phyloP scores from a whole-genome alignment of 371 early-diverging fungal species.

The Basidiobolus meristosporus region DNA sequence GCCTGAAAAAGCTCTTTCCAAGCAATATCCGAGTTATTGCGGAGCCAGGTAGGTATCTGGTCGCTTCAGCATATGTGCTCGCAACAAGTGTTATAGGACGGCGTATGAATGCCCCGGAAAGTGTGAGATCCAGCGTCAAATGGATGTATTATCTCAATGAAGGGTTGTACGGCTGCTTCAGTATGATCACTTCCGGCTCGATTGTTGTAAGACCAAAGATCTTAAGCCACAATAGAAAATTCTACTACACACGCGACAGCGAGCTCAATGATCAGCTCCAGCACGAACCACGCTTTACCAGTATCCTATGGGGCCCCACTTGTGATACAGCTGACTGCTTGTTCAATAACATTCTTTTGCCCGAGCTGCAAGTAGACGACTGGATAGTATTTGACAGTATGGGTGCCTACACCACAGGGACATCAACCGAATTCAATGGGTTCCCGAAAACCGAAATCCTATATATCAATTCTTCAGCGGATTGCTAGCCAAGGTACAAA shows the following conservation, averaged over 20 bases:
- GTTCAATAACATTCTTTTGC: slow-evolving; percentile 39
- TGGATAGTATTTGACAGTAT: slow-evolving; percentile 90
- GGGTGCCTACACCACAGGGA: slow-evolving; percentile 92
- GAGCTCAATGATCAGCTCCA: slow-evolving; percentile 1
- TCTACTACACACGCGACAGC: slow-evolving; percentile 4
- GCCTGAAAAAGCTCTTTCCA: slow-evolving; percentile 63
- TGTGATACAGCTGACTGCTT: slow-evolving; percentile 97
- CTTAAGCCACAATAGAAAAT: slow-evolving; percentile 9
- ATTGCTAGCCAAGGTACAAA: too few relatives aligned
- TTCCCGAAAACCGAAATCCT: slow-evolving; percentile 65
- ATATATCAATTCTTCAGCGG: slow-evolving; percentile 83
- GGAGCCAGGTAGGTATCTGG: slow-evolving; percentile 95
- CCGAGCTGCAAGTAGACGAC: slow-evolving; percentile 80
- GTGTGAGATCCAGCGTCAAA: slow-evolving; percentile 1
- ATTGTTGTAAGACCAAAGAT: too few relatives aligned
- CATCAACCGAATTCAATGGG: slow-evolving; percentile 81
- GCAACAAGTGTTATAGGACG: slow-evolving; percentile 83
- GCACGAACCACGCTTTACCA: slow-evolving; percentile 13
- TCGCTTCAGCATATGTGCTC: slow-evolving; percentile 79
- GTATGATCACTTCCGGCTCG: slow-evolving; percentile 94
- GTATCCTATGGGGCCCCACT: slow-evolving; percentile 92
- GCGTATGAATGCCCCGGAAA: slow-evolving; percentile 35
- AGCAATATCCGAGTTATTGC: slow-evolving; percentile 77
- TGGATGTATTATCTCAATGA: slow-evolving; percentile 93
- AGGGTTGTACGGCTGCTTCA: slow-evolving; percentile 94